Percentiles rank a stretch among this genome's conserved stretches.
Conservation (phyloP, 23 red algal species). For the Cyanidiococcus yangmingshanensis region DNA sequence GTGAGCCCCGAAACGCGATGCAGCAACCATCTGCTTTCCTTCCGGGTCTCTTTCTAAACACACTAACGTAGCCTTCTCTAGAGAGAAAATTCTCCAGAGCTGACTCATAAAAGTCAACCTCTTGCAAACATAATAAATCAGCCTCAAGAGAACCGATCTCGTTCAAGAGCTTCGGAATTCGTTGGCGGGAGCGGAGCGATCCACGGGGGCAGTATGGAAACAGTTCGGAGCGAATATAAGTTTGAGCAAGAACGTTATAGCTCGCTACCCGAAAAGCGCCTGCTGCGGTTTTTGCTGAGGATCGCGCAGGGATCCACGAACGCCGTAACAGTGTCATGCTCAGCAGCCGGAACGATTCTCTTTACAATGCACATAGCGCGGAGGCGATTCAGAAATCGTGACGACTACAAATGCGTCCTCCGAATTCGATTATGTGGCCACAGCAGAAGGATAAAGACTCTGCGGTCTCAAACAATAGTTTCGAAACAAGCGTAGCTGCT, state of each 20-base stretch:
- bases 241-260: constrained; percentile 19
- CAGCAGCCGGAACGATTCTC: too few relatives aligned
- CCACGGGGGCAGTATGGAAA: constrained; percentile 27
- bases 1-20: neutral
- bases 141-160: neutral
- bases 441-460: too few relatives aligned
- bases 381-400: too few relatives aligned
- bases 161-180: neutral
- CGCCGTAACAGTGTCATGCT: too few relatives aligned
- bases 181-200: neutral
- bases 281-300: too few relatives aligned
- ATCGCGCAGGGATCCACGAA: too few relatives aligned
- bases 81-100: constrained; percentile 4
- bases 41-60: constrained; percentile 20
- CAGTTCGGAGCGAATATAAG: constrained; percentile 3
- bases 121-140: constrained; percentile 26
- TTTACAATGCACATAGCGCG: too few relatives aligned
- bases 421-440: too few relatives aligned
- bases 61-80: constrained; percentile 4
- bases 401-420: too few relatives aligned
- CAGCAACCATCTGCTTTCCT: constrained; percentile 20
- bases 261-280: neutral
- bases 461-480: too few relatives aligned
- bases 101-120: constrained; percentile 22
- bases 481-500: neutral